Base-by-base conservation (phyloP, 2,329 filamentous ascomycete genomes). In the Chaetomiaceae sp. region DNA sequence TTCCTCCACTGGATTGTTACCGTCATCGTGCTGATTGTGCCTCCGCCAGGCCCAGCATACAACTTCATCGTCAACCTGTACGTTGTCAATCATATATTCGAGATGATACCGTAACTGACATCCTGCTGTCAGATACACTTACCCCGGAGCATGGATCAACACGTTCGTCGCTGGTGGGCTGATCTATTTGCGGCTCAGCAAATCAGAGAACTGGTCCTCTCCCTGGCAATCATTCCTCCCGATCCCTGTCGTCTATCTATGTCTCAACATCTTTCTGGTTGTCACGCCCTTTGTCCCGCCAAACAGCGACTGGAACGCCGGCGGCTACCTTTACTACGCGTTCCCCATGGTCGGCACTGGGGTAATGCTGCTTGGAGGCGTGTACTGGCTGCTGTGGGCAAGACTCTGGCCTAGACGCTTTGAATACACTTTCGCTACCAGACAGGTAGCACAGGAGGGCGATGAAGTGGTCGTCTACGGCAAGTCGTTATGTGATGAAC, bases 1-100 rank as follows among this genome's bases (percentile, higher is more conserved):
- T 80, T 87, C 59, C 73, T 87, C 18, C 84, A 87, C 65, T 87
- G 81, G 77, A 62, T 84, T 14, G 75, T 86, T 2, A 85, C 82
- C 0, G 73, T 85, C 53, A 75, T 88, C 40, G 75, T 87, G 11
- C 76, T 89, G 29, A 66, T 87, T 3, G 84, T 82, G 0, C 84
- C 84, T 1, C 85, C 85, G 0, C 79, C 83, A 0, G 85, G 84
- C 0, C 77, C 84, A 14, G 84, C 84, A 0, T 87, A 87, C 66
- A 85, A 84, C 67, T 88, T 88, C 61, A 76, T 84, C 36, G 73
- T 81, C 45, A 78, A 81, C 56, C 65, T 84, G 42, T 77, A 74
- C 8, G 56, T 49, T 27, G 5, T 27, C 37, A 20, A 11, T 18
- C 10, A 20, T 11, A 1, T 13, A 13, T 16, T 23, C 5, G 14